phyloP scores from a whole-genome alignment of 1,284 basidiomycete genomes.

The Xerocomus nothofagi region DNA sequence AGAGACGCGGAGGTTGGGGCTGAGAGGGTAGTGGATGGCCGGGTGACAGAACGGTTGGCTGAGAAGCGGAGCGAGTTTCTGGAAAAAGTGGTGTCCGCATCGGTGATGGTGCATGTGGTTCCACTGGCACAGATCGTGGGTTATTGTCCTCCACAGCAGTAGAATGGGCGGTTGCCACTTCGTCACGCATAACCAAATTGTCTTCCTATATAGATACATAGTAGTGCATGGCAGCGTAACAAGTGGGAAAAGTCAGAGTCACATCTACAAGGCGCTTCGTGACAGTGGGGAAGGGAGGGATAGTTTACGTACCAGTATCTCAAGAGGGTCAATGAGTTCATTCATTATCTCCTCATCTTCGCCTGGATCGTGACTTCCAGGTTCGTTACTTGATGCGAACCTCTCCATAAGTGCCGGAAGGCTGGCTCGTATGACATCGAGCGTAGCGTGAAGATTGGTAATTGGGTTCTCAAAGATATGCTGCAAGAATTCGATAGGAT shows the following conservation, averaged over 20 bases:
- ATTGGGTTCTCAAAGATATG: conserved; percentile 31
- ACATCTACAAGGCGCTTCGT: conserved; percentile 32
- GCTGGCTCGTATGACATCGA: conserved; percentile 35
- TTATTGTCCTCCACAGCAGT: not conserved
- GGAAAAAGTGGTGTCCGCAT: conserved; percentile 1
- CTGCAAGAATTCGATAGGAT: conserved; percentile 31
- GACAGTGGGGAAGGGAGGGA: conserved; percentile 23
- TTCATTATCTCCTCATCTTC: conserved; percentile 18
- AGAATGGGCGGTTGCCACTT: not conserved
- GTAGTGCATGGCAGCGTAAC: conserved; percentile 11
- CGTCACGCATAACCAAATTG: conserved; percentile 7
- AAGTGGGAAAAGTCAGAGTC: conserved; percentile 32
- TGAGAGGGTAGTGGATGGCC: not conserved
- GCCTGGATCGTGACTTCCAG: not conserved
- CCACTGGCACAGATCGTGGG: conserved; percentile 2
- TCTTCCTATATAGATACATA: conserved; percentile 20
- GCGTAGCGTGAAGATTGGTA: conserved; percentile 32
- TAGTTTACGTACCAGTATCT: conserved; percentile 23
- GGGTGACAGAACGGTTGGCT: not conserved
- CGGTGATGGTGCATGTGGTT: not conserved
- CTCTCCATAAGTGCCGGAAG: conserved; percentile 32
- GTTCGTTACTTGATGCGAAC: conserved; percentile 12
- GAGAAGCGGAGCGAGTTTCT: conserved; percentile 11
- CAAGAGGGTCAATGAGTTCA: conserved; percentile 17
- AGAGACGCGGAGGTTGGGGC: conserved; percentile 8